Evolutionary conservation across 371 early-diverging fungal genomes (phyloP).

Genomic region (Actinomortierella ambigua): DNA sequence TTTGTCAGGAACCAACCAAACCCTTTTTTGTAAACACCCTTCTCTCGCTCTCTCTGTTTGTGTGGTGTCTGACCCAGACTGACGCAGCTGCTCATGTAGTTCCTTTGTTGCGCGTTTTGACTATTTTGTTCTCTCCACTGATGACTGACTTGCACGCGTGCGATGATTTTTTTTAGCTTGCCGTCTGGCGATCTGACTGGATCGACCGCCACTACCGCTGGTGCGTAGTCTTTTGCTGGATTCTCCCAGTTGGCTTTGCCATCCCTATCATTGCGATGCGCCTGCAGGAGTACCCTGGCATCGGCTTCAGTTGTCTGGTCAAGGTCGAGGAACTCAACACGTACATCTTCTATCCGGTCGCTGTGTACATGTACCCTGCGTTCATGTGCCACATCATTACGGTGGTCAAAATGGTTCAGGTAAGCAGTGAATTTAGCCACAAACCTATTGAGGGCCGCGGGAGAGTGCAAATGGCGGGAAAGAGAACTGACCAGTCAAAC

Average conservation of each 20-base stretch:
- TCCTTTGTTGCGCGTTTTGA: no score
- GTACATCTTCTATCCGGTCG: conserved; percentile 48
- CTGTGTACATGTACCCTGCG: conserved; percentile 47
- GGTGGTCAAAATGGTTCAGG: conserved; percentile 47
- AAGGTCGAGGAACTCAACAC: conserved; percentile 34
- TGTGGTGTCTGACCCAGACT: background rate
- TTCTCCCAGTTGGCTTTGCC: conserved; percentile 49
- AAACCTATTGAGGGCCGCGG: background rate
- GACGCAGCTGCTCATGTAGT: no score
- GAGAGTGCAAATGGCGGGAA: no score
- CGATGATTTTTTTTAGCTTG: conserved; percentile 22
- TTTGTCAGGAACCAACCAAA: no score
- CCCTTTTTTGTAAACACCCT: background rate
- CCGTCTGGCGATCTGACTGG: conserved; percentile 51
- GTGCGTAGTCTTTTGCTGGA: conserved; percentile 50
- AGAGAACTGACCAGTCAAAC: background rate
- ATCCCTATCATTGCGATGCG: conserved; percentile 39
- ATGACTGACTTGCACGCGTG: conserved; percentile 1
- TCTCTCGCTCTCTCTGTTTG: background rate
- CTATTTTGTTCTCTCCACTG: background rate
- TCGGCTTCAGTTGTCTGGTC: conserved; percentile 49
- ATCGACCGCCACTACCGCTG: conserved; percentile 50
- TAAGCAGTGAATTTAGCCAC: conserved; percentile 4
- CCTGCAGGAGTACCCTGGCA: conserved; percentile 43
- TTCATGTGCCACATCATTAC: conserved; percentile 47